Conservation (phyloP, 2,329 filamentous ascomycete species). For the Aspergillus persii region DNA sequence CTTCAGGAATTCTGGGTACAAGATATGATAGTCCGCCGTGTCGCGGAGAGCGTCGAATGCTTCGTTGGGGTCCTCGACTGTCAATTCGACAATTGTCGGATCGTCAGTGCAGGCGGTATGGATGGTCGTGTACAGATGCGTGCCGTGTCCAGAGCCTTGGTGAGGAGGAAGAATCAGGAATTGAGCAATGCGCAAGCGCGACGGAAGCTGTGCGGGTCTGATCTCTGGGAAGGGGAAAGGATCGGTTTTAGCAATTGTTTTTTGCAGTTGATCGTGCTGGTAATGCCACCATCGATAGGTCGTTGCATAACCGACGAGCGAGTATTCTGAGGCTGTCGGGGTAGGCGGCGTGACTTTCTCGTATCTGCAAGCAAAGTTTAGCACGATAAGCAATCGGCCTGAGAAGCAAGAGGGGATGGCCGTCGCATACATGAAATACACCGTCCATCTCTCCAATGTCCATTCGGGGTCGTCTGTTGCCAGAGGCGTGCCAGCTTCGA, state of each 20-base stretch:
- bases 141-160: constrained; percentile 76
- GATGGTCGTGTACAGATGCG: constrained; percentile 76
- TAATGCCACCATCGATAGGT: constrained; percentile 79
- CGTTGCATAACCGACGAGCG: constrained; percentile 84
- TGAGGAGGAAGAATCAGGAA: constrained; percentile 89
- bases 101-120: constrained; percentile 67
- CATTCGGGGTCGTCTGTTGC: constrained; percentile 69
- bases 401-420: neutral
- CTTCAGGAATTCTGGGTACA: constrained; percentile 52
- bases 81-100: constrained; percentile 73
- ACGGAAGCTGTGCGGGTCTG: constrained; percentile 63
- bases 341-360: constrained; percentile 52
- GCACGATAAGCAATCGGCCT: constrained; percentile 13
- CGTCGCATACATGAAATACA: constrained; percentile 73
- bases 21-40: constrained; percentile 57
- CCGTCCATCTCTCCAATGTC: constrained; percentile 77
- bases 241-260: constrained; percentile 45
- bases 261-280: constrained; percentile 35
- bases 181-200: constrained; percentile 83
- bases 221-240: constrained; percentile 44
- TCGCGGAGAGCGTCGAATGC: constrained; percentile 65
- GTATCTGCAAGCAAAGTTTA: constrained; percentile 40
- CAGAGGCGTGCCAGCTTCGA: constrained; percentile 85
- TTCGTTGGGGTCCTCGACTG: constrained; percentile 87
- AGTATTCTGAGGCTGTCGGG: constrained; percentile 61